Percentiles rank a stretch among this genome's conserved stretches.
These are phyloP conservation scores for Desmodesmus armatus DNA, from an alignment of 139 green algal genomes.

Conservation along the genomic window DNA sequence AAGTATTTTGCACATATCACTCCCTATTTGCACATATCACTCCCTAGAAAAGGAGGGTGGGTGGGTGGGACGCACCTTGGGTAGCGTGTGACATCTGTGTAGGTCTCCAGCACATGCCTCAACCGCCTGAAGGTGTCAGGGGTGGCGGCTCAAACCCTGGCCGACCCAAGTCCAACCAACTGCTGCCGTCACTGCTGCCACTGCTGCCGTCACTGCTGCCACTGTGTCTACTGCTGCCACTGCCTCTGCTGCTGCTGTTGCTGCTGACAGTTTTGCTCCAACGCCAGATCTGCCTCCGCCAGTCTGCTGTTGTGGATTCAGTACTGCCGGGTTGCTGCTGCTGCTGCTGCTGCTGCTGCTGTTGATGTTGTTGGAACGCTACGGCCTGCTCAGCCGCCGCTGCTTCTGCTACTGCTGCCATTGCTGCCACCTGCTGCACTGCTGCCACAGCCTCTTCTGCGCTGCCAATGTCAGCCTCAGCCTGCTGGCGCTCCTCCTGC, in stretches of 20 bases:
- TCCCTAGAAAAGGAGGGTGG: background rate
- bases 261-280: background rate
- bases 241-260: background rate
- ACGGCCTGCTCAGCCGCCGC: background rate
- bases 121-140: constrained; percentile 51
- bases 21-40: background rate
- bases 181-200: no score
- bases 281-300: constrained; percentile 12
- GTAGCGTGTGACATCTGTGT: constrained; percentile 84
- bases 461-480: background rate
- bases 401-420: background rate
- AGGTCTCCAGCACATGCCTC: constrained; percentile 82
- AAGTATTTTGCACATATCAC: background rate
- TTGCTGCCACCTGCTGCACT: constrained; percentile 6
- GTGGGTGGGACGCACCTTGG: constrained; percentile 51
- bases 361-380: background rate
- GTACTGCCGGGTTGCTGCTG: background rate
- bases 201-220: background rate
- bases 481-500: background rate
- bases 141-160: background rate
- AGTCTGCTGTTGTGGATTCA: background rate
- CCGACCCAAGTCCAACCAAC: background rate
- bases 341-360: constrained; percentile 15
- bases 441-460: constrained; percentile 48
- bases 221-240: background rate